Conservation (phyloP, 164 flowering plant genomes). For the Tetracentron sinense region DNA sequence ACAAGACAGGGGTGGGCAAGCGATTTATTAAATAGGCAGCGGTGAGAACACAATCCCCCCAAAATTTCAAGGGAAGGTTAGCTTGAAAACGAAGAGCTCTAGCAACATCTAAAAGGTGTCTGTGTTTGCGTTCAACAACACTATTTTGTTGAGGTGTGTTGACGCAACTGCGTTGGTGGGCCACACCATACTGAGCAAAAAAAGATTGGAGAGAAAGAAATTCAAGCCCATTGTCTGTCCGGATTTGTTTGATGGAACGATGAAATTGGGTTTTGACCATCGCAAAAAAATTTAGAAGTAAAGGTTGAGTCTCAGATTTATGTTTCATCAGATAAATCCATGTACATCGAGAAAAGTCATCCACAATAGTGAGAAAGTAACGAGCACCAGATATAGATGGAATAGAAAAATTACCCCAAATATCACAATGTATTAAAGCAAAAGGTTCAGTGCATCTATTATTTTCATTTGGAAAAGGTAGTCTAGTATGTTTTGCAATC, state of each 20-base stretch:
- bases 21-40: neutral
- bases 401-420: neutral
- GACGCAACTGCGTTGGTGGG: neutral
- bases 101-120: neutral
- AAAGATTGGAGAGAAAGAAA: neutral
- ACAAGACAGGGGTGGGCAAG: no score
- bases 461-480: neutral
- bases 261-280: neutral
- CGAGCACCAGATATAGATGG: neutral
- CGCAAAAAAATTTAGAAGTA: neutral
- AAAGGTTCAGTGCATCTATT: neutral
- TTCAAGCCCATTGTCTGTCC: neutral
- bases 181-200: neutral
- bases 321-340: neutral
- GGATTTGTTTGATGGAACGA: neutral
- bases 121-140: neutral
- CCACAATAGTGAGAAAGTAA: neutral
- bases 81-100: neutral
- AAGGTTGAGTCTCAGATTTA: neutral
- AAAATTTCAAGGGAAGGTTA: no score
- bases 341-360: neutral
- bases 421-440: neutral
- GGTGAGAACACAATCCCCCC: neutral
- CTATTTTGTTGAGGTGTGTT: neutral
- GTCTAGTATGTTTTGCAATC: neutral